Evolutionary conservation across 345 rosid species (phyloP).

Genomic region (Acer saccharum): DNA sequence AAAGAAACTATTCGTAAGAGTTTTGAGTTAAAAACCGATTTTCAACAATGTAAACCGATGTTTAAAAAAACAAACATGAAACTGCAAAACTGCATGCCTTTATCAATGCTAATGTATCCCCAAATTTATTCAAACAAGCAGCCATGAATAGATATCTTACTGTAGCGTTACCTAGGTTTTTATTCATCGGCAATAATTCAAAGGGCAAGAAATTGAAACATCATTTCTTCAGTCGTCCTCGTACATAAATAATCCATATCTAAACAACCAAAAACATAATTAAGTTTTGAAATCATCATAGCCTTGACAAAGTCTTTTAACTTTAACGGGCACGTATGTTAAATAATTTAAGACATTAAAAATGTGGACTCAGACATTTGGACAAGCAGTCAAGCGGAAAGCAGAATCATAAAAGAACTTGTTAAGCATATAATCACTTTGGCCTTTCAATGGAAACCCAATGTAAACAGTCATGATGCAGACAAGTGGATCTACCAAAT

Average conservation of each 20-base stretch:
- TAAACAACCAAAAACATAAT: conserved; percentile 5
- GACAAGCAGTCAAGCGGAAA: not conserved
- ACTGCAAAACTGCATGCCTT: not conserved
- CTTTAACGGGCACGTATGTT: not conserved
- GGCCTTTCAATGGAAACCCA: not conserved
- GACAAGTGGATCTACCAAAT: not conserved
- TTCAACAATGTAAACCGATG: not conserved
- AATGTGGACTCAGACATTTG: not conserved
- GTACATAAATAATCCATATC: conserved; percentile 1
- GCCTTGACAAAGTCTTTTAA: not conserved
- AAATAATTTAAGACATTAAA: not conserved
- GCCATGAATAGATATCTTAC: not conserved
- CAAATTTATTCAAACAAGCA: not conserved
- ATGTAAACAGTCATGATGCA: not conserved
- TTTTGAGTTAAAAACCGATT: not conserved
- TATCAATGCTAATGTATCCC: not conserved
- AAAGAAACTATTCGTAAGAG: not conserved
- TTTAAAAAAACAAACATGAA: conserved; percentile 1
- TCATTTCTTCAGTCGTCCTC: not conserved
- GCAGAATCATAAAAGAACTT: not conserved
- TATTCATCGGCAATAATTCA: not conserved
- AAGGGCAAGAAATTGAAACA: not conserved
- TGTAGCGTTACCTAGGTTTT: not conserved
- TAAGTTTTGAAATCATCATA: not conserved
- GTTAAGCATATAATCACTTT: not conserved